Evolutionary conservation across 495 filamentous ascomycete species (phyloP), one percentile per base, ranked within the genome.

Genomic region (Chaetomium fimeti): DNA sequence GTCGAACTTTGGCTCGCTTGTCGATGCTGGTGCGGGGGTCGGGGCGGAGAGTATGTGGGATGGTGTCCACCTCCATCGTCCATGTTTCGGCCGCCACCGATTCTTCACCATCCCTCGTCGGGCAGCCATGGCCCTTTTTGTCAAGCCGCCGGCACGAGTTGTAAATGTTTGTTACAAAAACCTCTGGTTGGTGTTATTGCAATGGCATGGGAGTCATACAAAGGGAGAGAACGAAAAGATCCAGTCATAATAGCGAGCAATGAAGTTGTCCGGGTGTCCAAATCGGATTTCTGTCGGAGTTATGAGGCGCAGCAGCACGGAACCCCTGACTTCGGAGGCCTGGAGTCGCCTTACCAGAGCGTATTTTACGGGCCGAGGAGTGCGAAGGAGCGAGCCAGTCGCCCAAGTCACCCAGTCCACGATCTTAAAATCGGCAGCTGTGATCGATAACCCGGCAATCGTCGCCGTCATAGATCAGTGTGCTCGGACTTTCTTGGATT

Each of bases 1-100:
- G 52, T 63, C 61, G 61, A 40, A 40, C 61, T 63, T 51, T 49
- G 52, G 52, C 40, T 49, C 20, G 29, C 48, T 18, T 11, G 38
- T n/a, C 22, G 9, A 13, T 11, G 38, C 13, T 2, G 2, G 11
- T 18, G 36, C 9, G 36, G 36, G 3, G 24, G 32, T 2, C 9
- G 38, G 38, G 38, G 2, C 38, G 38, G 24, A 29, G 2, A 16
- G 11, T 25, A 32, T 47, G 51, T 27, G 52, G 61, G 51, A 53
- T 57, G 42, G 15, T 0, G 5, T 2, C 38, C n/a, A n/a, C n/a
- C n/a, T n/a, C n/a, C n/a, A n/a, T n/a, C n/a, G n/a, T n/a, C 32
- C 29, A 9, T 61, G 38, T 9, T 9, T 40, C 40, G 40, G 16
- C 40, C 40, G 40, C 16, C 40, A 18, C 40, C 8, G 12, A 9